Conservation (phyloP, 139 green algal genomes). For the Haematococcus lacustris region DNA sequence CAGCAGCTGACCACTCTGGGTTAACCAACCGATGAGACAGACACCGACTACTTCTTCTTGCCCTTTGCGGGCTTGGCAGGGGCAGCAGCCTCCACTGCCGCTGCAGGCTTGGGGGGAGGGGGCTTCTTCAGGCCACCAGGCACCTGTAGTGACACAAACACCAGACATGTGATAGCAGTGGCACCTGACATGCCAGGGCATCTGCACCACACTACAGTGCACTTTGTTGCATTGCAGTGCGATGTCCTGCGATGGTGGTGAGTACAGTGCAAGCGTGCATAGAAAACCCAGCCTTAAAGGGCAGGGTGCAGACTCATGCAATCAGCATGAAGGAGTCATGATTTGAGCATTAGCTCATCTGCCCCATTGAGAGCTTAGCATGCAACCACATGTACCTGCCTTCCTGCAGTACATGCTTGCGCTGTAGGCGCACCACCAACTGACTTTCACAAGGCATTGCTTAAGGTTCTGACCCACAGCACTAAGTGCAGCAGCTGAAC, state of each 20-base stretch:
- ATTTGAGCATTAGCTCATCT: neutral
- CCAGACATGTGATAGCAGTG: neutral
- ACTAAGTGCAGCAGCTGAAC: neutral
- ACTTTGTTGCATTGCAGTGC: neutral
- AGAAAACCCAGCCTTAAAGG: neutral
- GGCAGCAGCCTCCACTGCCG: conserved; percentile 13
- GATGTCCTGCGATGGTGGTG: neutral
- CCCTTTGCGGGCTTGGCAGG: conserved; percentile 27
- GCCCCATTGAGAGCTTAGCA: neutral
- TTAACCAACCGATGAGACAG: neutral
- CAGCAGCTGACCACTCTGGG: neutral
- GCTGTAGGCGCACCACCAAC: neutral
- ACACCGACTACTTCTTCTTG: conserved; percentile 51
- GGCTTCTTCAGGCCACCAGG: conserved; percentile 6
- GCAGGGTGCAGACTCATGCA: neutral
- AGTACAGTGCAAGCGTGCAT: neutral
- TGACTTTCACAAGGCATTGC: neutral
- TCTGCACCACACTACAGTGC: neutral
- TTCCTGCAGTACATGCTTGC: neutral
- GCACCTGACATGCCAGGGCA: neutral
- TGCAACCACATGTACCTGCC: neutral
- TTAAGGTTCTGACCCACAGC: too few species aligned
- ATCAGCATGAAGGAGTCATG: neutral
- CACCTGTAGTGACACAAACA: neutral
- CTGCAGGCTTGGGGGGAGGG: conserved; percentile 5